Percentiles rank a stretch among this genome's conserved stretches.
These are phyloP conservation scores for Citrullus amarus DNA, from an alignment of 306 rosid species.

Conservation along the genomic window DNA sequence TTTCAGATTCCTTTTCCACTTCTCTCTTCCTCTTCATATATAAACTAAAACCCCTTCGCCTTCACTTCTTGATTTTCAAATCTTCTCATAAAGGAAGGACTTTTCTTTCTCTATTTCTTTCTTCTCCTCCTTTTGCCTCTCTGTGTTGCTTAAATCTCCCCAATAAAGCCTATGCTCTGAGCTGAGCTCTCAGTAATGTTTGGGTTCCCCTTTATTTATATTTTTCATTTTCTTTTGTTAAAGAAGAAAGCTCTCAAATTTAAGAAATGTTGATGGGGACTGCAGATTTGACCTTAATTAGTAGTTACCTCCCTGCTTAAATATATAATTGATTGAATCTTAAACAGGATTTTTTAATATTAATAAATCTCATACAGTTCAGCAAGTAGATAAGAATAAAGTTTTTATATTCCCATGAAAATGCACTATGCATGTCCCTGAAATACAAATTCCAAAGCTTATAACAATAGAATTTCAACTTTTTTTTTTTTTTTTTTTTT, in stretches of 20 bases:
- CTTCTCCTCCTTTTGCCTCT: not conserved
- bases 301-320: not conserved
- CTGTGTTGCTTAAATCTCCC: too few relatives aligned
- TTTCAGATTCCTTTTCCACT: constrained; percentile 47
- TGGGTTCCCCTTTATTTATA: not conserved
- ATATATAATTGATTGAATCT: not conserved
- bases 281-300: constrained; percentile 1
- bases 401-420: not conserved
- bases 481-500: too few relatives aligned
- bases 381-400: not conserved
- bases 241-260: not conserved
- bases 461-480: not conserved
- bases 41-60: not conserved
- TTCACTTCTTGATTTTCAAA: not conserved
- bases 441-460: not conserved
- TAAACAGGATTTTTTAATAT: not conserved
- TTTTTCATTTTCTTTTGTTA: not conserved
- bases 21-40: constrained; percentile 43
- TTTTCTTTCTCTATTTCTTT: not conserved
- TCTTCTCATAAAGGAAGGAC: not conserved
- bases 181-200: not conserved
- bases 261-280: not conserved
- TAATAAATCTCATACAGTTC: not conserved
- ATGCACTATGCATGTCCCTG: not conserved
- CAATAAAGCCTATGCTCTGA: not conserved